Percentiles rank a stretch among this genome's conserved stretches.
phyloP scores from a whole-genome alignment of 2,329 filamentous ascomycete genomes.

The Microcyclospora tardicrescens region DNA sequence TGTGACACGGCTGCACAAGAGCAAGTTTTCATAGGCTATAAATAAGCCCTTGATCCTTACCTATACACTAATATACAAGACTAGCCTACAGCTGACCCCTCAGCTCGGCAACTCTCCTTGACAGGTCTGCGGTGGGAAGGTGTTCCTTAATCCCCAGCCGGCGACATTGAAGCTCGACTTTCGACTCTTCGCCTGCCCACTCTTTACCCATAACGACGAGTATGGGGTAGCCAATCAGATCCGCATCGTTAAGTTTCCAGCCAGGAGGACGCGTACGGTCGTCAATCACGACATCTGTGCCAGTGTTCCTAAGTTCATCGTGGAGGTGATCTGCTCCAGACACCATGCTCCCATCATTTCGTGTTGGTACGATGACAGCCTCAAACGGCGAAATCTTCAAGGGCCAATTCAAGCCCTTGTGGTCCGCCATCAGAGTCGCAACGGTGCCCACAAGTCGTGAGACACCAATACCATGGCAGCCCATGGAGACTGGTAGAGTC shows the following conservation, averaged over 20 bases:
- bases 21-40: too few species aligned
- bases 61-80: background rate
- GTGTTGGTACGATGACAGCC: conserved; percentile 47
- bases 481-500: conserved; percentile 66
- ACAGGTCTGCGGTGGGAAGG: conserved; percentile 11
- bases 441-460: conserved; percentile 81
- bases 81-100: background rate
- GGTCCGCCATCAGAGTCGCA: conserved; percentile 60
- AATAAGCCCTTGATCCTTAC: background rate
- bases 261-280: conserved; percentile 53
- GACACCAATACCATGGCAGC: conserved; percentile 89
- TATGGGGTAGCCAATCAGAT: conserved; percentile 77
- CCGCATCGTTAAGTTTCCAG: conserved; percentile 86
- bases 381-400: conserved; percentile 75
- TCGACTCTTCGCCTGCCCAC: conserved; percentile 41
- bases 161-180: conserved; percentile 70
- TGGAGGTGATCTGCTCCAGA: conserved; percentile 38
- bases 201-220: conserved; percentile 63
- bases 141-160: conserved; percentile 49
- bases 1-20: too few species aligned
- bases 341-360: background rate
- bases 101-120: conserved; percentile 1
- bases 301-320: conserved; percentile 39
- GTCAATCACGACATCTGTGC: conserved; percentile 56
- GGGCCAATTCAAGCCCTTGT: conserved; percentile 75